These are phyloP conservation scores for Calonectria crousiana DNA, from an alignment of 2,329 filamentous ascomycete genomes.

Conservation along the genomic window DNA sequence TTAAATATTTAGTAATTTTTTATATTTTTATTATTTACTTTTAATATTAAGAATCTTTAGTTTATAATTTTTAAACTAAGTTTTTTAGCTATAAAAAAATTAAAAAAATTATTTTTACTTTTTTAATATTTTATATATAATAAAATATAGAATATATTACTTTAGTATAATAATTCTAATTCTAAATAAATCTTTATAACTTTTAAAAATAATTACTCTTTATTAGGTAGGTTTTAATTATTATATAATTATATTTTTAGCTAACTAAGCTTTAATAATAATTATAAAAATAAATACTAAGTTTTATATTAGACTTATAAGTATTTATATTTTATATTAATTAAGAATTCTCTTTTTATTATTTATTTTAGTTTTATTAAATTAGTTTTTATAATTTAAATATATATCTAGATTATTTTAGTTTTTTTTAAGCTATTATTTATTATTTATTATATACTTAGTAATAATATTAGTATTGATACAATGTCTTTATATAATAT, in stretches of 20 bases:
- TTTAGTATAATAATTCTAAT: background rate
- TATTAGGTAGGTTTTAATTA: background rate
- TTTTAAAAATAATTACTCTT: background rate
- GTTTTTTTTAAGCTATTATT: background rate
- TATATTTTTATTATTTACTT: too few relatives aligned
- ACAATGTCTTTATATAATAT: background rate
- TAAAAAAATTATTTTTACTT: background rate
- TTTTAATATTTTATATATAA: constrained; percentile 10
- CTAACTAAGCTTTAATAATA: background rate
- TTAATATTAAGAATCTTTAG: too few relatives aligned
- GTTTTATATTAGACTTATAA: too few relatives aligned
- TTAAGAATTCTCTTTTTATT: too few relatives aligned
- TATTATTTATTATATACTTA: constrained; percentile 3
- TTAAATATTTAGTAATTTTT: too few relatives aligned
- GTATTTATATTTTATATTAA: background rate
- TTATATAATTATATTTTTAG: background rate
- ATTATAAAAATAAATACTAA: background rate
- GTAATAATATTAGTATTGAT: too few relatives aligned
- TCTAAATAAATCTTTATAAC: background rate
- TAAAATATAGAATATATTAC: constrained; percentile 11
- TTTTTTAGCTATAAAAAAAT: background rate
- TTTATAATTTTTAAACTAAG: background rate
- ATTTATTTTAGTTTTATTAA: too few relatives aligned
- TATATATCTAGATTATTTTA: constrained; percentile 6
- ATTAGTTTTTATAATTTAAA: background rate